Evolutionary conservation across 2,329 filamentous ascomycete species (phyloP), one percentile per base, ranked within the genome.

Genomic region (Aspergillus sp.): DNA sequence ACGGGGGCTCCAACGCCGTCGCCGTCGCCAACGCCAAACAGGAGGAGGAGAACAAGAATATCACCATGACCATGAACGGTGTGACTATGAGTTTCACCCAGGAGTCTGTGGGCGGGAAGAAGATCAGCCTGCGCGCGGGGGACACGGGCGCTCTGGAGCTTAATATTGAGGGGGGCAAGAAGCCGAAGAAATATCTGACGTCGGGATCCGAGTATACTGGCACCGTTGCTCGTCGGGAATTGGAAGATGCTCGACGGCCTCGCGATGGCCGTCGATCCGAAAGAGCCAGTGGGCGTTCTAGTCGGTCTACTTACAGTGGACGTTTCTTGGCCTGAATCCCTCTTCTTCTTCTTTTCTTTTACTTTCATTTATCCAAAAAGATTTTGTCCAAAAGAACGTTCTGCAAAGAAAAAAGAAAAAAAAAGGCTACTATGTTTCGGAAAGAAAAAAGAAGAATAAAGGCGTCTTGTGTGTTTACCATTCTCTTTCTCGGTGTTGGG

Each of bases 61-160:
- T 71, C 51, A 62, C 62, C 42, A 66, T 70, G 53, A 62, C 56
- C 10, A 61, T 70, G 53, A 64, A 68, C 41, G 68, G 68, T 27
- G 58, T 70, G 35, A 67, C 62, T 29, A 67, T 71, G 52, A 65
- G 59, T 41, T 64, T 71, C 41, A 58, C 59, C 9, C 60, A 63
- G 45, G 62, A 66, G 44, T 57, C 61, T 28, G 56, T 69, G 27
- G 62, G 59, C 3, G 63, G 66, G 26, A 69, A 68, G 55, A 58
- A 52, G 41, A 69, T 71, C 53, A 69, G 61, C 47, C 51, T 71
- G 35, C 63, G 64, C 26, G 62, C 66, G 0, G 65, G 64, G 29
- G 62, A 71, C 4, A 57, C 64, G 19, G 67, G 68, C 39, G 60
- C 53, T 2, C 50, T 69, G 26, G 65, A 67, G 46, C 51, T 71